phyloP scores from a whole-genome alignment of 345 rosid genomes.

The Schrenkiella parvula region DNA sequence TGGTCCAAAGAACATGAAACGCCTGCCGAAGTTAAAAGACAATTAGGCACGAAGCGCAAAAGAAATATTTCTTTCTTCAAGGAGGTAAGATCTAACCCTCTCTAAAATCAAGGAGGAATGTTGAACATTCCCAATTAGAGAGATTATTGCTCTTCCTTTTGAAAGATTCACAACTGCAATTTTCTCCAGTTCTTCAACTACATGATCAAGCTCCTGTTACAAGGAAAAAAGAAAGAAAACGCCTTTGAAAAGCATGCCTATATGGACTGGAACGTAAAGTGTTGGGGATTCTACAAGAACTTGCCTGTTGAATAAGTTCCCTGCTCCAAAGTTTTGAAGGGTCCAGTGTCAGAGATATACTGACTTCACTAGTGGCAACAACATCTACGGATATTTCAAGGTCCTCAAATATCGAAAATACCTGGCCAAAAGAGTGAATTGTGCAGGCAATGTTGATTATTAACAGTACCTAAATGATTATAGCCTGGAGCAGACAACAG shows the following conservation, averaged over 20 bases:
- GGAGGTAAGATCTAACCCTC: constrained; percentile 51
- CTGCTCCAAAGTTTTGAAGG: constrained; percentile 98
- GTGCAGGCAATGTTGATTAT: neutral
- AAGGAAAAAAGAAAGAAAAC: neutral
- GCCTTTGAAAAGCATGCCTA: neutral
- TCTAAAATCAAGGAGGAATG: constrained; percentile 88
- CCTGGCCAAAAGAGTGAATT: constrained; percentile 41
- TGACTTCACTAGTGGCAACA: constrained; percentile 99
- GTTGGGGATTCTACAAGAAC: constrained; percentile 12
- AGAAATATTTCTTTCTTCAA: neutral
- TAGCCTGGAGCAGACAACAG: neutral
- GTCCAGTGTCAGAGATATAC: constrained; percentile 93
- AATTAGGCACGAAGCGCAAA: constrained; percentile 17
- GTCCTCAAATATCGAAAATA: constrained; percentile 92
- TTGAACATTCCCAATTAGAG: constrained; percentile 92
- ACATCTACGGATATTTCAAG: constrained; percentile 97
- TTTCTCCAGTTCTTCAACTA: constrained; percentile 95
- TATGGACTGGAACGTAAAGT: constrained; percentile 2
- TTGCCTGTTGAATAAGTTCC: constrained; percentile 98
- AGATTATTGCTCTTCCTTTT: constrained; percentile 87
- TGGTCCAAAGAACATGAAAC: constrained; percentile 74
- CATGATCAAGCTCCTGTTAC: constrained; percentile 94
- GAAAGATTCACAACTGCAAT: constrained; percentile 85
- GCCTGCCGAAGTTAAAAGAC: constrained; percentile 41
- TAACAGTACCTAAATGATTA: neutral